These are phyloP conservation scores for Fragaria ananassa DNA, from an alignment of 306 rosid species.

Conservation along the genomic window DNA sequence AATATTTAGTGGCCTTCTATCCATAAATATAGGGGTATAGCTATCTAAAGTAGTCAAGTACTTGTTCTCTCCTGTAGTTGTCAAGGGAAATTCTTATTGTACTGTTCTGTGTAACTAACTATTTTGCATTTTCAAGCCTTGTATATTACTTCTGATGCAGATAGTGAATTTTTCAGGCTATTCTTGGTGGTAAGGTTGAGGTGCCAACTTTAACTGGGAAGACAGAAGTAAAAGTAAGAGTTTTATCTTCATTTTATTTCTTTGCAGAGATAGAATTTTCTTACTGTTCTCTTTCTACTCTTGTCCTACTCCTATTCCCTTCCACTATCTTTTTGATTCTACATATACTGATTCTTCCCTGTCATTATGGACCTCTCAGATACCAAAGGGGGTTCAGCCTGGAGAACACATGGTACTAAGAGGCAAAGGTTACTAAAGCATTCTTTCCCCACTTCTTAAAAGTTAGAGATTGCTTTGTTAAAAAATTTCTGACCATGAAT, in stretches of 20 bases:
- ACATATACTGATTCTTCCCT: constrained; percentile 20
- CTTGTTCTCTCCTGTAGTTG: background rate
- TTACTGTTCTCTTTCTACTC: constrained; percentile 2
- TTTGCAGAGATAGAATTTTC: background rate
- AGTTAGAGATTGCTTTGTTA: constrained; percentile 1
- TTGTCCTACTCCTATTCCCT: background rate
- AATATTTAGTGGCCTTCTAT: background rate
- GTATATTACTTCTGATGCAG: constrained; percentile 6
- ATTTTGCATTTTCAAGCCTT: background rate
- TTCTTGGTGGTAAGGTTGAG: constrained; percentile 88
- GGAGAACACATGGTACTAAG: constrained; percentile 77
- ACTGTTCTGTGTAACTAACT: background rate
- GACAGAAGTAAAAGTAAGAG: constrained; percentile 59
- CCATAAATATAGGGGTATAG: background rate
- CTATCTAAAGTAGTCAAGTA: background rate
- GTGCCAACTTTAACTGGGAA: constrained; percentile 87
- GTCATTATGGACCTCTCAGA: constrained; percentile 48
- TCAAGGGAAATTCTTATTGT: background rate
- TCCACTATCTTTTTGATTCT: constrained; percentile 1
- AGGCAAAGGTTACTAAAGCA: constrained; percentile 65
- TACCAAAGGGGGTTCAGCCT: constrained; percentile 90
- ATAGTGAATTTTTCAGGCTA: constrained; percentile 60
- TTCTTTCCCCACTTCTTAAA: constrained; percentile 18
- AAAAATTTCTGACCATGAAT: background rate
- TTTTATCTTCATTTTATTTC: constrained; percentile 15